Percentiles rank a stretch among this genome's conserved stretches.
These are phyloP conservation scores for Sicyos baderoa DNA, from an alignment of 306 rosid genomes.

Conservation along the genomic window DNA sequence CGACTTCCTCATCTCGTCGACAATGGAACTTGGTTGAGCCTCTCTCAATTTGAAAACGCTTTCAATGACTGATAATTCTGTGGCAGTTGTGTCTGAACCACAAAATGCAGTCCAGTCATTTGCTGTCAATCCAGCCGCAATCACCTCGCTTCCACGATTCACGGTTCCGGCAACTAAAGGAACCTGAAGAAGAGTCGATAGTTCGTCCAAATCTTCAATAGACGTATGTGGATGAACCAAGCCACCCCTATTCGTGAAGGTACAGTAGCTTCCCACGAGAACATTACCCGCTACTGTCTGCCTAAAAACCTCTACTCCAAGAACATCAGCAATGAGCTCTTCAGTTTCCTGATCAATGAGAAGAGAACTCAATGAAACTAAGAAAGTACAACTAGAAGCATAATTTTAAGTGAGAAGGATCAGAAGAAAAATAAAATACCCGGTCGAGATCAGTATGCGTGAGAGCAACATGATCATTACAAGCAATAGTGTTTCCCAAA, in stretches of 20 bases:
- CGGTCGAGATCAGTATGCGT: conserved; percentile 87
- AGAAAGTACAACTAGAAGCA: no score
- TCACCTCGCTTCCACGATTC: conserved; percentile 85
- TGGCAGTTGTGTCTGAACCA: conserved; percentile 88
- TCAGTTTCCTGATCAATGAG: conserved; percentile 61
- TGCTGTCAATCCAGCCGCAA: conserved; percentile 74
- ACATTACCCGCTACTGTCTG: conserved; percentile 87
- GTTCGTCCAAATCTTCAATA: conserved; percentile 81
- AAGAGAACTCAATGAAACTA: background rate
- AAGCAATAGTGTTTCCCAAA: conserved; percentile 83
- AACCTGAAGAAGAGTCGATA: conserved; percentile 90
- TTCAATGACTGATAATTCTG: conserved; percentile 88
- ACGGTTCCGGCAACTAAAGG: conserved; percentile 87
- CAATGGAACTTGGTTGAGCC: conserved; percentile 74
- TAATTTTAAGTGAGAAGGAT: no score
- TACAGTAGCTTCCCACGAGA: conserved; percentile 89
- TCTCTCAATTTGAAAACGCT: conserved; percentile 86
- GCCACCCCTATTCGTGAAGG: conserved; percentile 85
- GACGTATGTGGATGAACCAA: conserved; percentile 97
- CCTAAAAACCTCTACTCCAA: conserved; percentile 93
- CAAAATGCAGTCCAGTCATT: conserved; percentile 97
- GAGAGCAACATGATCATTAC: conserved; percentile 95
- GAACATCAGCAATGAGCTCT: conserved; percentile 87
- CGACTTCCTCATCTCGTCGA: conserved; percentile 81
- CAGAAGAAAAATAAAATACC: conserved; percentile 32